Base-by-base conservation (phyloP, 2,329 filamentous ascomycete species). In the Leptographium flavum region DNA sequence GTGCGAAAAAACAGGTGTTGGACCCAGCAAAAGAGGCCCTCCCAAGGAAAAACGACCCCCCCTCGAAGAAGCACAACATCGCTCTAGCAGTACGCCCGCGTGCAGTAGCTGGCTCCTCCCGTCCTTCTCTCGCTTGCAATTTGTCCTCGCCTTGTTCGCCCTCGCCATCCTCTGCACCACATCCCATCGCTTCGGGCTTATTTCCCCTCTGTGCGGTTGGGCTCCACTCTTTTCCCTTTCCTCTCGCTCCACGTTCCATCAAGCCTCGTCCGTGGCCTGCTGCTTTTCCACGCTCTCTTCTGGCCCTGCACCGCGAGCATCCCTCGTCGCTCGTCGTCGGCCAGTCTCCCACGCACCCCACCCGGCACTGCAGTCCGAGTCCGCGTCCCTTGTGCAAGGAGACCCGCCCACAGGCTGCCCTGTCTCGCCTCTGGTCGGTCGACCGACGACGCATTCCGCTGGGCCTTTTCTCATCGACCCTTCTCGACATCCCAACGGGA, bases 31-130 rank as follows among this genome's bases (percentile, higher is more conserved):
- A 27, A 17, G 28, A 10, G 17, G 42, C 3, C 42, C 42, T 38
- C 38, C 35, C 42, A 27, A 22, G 19, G 25, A 23, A 17, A 43
- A 27, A 7, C 23, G 7, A 25, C 22, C 11, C 14, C 14, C 11
- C 10, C 21, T 22, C 22, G n/a, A n/a, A n/a, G 33, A 41, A 38
- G 42, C 42, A 44, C 42, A 44, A 39, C 42, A 44, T 42, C 30
- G 40, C 17, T 21, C 11, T 42, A 25, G 40, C 31, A 42, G 38
- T 35, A 44, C 35, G 35, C 38, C 27, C 21, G 14, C 15, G 15
- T 38, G 35, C 42, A 38, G 22, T 38, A 44, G 42, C 41, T 31
- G 30, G n/a, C 19, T 28, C 25, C 15, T 23, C 15, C 23, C 22
- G 31, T 33, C 10, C 5, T 6, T 21, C 35, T 37, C 17, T 19